A percentile compares a stretch with the other conserved stretches of the same genome.
Conservation (phyloP, 176 grass and related monocot genomes). For the Puccinellia tenuiflora region DNA sequence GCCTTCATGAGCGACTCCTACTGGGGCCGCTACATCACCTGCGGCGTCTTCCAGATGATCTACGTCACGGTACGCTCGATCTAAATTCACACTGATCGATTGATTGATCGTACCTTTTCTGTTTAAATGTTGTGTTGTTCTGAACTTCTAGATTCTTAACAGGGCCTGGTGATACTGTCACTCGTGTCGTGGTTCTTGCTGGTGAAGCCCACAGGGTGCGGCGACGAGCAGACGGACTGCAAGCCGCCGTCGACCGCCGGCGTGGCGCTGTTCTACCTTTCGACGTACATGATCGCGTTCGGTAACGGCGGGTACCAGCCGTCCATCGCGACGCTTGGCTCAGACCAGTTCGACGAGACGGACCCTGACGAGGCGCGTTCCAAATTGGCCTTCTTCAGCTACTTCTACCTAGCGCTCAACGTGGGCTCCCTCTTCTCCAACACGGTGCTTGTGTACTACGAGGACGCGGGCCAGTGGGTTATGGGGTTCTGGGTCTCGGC, state of each 20-base stretch:
- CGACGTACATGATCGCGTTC: constrained; percentile 44
- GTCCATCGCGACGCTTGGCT: constrained; percentile 44
- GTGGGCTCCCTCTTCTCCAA: constrained; percentile 63
- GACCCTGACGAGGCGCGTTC: constrained; percentile 22
- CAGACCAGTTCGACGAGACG: constrained; percentile 56
- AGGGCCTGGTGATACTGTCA: constrained; percentile 45
- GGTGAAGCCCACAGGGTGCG: constrained; percentile 42
- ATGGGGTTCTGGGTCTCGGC: constrained; percentile 51
- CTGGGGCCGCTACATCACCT: constrained; percentile 47
- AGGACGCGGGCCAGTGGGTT: constrained; percentile 46
- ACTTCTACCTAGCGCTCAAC: constrained; percentile 79
- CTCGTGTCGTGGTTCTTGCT: constrained; percentile 32
- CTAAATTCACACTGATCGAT: background rate
- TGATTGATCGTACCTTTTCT: background rate
- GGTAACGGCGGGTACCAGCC: constrained; percentile 56
- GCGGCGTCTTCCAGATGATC: constrained; percentile 50
- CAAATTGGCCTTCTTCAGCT: constrained; percentile 71
- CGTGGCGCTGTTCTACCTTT: constrained; percentile 40
- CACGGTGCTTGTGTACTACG: constrained; percentile 45
- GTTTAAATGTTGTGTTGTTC: background rate
- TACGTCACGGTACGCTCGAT: constrained; percentile 32
- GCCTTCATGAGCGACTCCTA: constrained; percentile 53
- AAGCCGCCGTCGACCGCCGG: constrained; percentile 15
- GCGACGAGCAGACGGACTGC: constrained; percentile 27
- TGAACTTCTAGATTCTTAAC: background rate